Conservation (phyloP, 495 filamentous ascomycete genomes). For the Aspergillus indologenus region DNA sequence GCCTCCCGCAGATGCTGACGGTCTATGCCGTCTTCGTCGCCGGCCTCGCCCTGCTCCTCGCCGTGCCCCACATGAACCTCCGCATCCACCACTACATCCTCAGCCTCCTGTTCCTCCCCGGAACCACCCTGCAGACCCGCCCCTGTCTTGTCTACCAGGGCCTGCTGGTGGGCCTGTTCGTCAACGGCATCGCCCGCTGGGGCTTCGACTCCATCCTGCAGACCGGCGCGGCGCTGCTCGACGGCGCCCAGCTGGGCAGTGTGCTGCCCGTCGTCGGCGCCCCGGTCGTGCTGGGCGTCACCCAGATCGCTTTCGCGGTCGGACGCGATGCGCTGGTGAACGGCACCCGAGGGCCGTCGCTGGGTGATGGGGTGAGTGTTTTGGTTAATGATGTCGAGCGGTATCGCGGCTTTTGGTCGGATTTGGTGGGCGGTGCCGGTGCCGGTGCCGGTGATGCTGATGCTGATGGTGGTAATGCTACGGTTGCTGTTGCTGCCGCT, state of each 20-base stretch:
- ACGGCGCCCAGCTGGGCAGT: conserved; percentile 47
- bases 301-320: conserved; percentile 44
- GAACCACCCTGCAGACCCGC: conserved; percentile 56
- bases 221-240: conserved; percentile 50
- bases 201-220: conserved; percentile 61
- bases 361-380: conserved; percentile 55
- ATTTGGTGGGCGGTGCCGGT: conserved; percentile 17
- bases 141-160: conserved; percentile 58
- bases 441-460: too few species aligned
- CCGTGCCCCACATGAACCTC: conserved; percentile 56
- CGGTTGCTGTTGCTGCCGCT: too few species aligned
- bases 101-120: conserved; percentile 54
- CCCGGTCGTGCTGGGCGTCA: conserved; percentile 27
- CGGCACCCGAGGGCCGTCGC: conserved; percentile 29
- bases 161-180: conserved; percentile 60
- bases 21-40: conserved; percentile 57
- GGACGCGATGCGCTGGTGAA: not conserved
- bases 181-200: conserved; percentile 66
- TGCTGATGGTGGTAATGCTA: too few species aligned
- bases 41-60: conserved; percentile 44
- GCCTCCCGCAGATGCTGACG: conserved; percentile 58
- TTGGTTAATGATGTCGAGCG: conserved; percentile 60
- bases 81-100: conserved; percentile 68
- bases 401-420: conserved; percentile 41
- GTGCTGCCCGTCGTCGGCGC: conserved; percentile 42